Base-by-base conservation (phyloP, 208 protist genomes). In the Crithidia acanthocephali region DNA sequence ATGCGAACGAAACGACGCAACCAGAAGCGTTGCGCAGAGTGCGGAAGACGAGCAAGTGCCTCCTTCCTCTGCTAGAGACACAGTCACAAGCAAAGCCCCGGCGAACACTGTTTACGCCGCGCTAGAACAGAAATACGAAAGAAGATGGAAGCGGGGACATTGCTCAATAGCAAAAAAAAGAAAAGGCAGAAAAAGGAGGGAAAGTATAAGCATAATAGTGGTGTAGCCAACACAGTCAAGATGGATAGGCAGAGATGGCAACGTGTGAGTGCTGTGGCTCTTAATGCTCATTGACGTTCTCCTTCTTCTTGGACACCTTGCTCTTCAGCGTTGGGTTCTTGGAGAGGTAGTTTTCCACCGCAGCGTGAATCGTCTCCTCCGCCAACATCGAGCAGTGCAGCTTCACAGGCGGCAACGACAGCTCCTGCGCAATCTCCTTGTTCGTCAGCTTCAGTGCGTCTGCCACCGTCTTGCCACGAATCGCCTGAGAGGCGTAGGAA, bases 351-450 rank as follows among this genome's bases (percentile, higher is more conserved):
- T 99, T 98, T 52, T 98, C 90, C 64, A 99, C 95, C 15, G 99
- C 98, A 10, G 96, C 95, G 72, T 99, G 96, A 63, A 99, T 99
- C 9, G 99, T 99, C 66, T 99, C 98, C 84, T 99, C 97, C 11
- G 99, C 99, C 27, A 99, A 88, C 95, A 99, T 98, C 23, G 88
- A 98, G 86, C 99, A 99, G 84, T 99, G 99, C 65, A 99, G 87
- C 90, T 99, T 99, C 28, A 99, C 99, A 4, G 99, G 99, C 22
- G 99, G 99, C 60, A 99, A 84, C 11, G 94, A 95, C 18, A 99
- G 93, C 76, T 99, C 95, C 62, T 96, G 95, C 7, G 98, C 98
- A 50, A 99, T 99, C 45, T 99, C 91, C 28, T 92, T 98, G 85
- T 99, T 99, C 33, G 95, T 98, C 68, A 99, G 93, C 45, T 96